Percentiles rank a stretch among this genome's conserved stretches.
Evolutionary conservation across 1,139 yeast species (phyloP).

Genomic region (Suhomyces maxii): DNA sequence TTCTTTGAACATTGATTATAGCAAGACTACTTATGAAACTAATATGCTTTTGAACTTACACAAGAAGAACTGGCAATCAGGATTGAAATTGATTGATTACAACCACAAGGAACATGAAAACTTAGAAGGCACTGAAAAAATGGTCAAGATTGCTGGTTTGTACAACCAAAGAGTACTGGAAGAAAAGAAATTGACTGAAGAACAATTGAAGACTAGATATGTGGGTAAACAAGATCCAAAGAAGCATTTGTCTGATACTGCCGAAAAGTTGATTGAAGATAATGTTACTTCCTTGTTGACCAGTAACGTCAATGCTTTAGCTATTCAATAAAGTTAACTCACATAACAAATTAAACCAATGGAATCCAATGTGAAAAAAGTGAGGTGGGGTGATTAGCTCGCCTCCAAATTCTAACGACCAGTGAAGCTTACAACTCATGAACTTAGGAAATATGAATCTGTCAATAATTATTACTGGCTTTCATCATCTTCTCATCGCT

Average conservation of each 20-base stretch:
- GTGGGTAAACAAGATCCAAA: constrained; percentile 99
- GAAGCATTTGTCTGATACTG: constrained; percentile 90
- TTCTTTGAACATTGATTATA: constrained; percentile 91
- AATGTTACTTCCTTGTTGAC: constrained; percentile 85
- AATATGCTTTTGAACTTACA: constrained; percentile 93
- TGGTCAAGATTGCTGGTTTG: constrained; percentile 89
- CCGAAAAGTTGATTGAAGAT: constrained; percentile 82
- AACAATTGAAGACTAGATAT: constrained; percentile 88
- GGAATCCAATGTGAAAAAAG: too few species aligned
- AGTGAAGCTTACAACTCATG: too few species aligned
- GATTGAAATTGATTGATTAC: constrained; percentile 77
- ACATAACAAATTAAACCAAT: too few species aligned
- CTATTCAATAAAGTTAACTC: constrained; percentile 50
- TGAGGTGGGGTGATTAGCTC: too few species aligned
- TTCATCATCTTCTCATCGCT: too few species aligned
- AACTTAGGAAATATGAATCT: too few species aligned
- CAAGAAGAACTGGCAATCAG: constrained; percentile 95
- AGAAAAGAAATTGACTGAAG: constrained; percentile 85
- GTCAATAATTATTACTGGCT: too few species aligned
- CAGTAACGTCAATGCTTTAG: constrained; percentile 84
- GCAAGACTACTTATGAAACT: constrained; percentile 89
- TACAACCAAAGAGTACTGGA: constrained; percentile 91
- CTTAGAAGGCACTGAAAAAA: constrained; percentile 66
- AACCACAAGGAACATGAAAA: constrained; percentile 76
- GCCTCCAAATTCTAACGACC: too few species aligned